phyloP scores from a whole-genome alignment of 2,329 filamentous ascomycete species.

The Penicillium sp. region DNA sequence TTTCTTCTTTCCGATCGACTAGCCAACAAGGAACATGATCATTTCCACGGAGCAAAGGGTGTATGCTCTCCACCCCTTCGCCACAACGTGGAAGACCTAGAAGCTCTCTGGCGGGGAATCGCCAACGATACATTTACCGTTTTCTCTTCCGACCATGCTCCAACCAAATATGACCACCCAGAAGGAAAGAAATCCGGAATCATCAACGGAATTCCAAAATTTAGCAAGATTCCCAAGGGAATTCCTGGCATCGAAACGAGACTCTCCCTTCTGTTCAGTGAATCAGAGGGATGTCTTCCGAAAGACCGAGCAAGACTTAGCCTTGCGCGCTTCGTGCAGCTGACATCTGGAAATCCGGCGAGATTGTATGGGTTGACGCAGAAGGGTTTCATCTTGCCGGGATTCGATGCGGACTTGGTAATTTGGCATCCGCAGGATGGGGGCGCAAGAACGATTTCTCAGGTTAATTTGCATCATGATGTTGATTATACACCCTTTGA shows the following conservation, averaged over 20 bases:
- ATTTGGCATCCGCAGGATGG: constrained; percentile 2
- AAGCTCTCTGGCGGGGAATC: not conserved
- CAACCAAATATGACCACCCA: not conserved
- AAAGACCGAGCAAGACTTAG: not conserved
- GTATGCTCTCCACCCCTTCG: constrained; percentile 4
- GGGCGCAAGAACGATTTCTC: not conserved
- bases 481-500: constrained; percentile 7
- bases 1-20: not conserved
- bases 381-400: not conserved
- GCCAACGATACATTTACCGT: constrained; percentile 3
- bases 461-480: not conserved
- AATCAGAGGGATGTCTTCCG: not conserved
- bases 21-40: not conserved
- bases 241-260: constrained; percentile 1
- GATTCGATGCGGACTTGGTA: constrained; percentile 1
- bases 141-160: constrained; percentile 3
- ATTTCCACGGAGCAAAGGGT: constrained; percentile 3
- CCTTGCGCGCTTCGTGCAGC: not conserved
- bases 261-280: constrained; percentile 1
- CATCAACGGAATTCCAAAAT: not conserved
- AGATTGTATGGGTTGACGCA: not conserved
- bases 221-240: constrained; percentile 2
- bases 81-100: not conserved
- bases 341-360: constrained; percentile 1
- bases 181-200: constrained; percentile 2